phyloP scores from a whole-genome alignment of 306 rosid species.

The Quercus robur region DNA sequence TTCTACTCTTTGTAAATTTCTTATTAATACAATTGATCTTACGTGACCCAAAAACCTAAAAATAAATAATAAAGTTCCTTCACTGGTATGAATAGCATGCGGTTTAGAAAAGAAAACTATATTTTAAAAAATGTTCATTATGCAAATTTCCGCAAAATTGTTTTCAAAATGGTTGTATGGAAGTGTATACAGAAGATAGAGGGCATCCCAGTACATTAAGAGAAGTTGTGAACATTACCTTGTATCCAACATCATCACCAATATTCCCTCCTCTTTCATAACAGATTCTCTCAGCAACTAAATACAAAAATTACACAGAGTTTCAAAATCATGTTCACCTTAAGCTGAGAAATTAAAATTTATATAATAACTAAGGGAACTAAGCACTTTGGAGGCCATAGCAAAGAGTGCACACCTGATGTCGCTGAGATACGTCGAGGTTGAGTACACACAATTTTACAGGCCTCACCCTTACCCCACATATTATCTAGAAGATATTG shows the following conservation, averaged over 20 bases:
- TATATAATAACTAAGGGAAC: background rate
- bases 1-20: background rate
- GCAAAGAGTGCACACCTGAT: conserved; percentile 59
- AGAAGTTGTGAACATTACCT: conserved; percentile 56
- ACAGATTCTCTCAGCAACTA: conserved; percentile 91
- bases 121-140: background rate
- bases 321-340: conserved; percentile 3
- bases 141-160: background rate
- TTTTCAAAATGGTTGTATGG: background rate
- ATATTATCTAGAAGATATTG: conserved; percentile 81
- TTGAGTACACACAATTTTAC: conserved; percentile 90
- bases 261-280: conserved; percentile 75
- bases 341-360: conserved; percentile 8
- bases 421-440: conserved; percentile 94
- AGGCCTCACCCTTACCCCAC: conserved; percentile 83
- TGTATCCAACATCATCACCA: conserved; percentile 84
- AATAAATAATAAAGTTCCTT: background rate
- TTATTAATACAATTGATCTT: background rate
- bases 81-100: background rate
- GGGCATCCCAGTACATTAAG: background rate
- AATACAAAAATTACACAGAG: conserved; percentile 12
- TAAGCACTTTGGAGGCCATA: background rate
- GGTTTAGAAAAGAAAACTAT: background rate
- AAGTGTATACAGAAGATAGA: background rate
- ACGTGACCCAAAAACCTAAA: background rate